A percentile compares a stretch with the other conserved stretches of the same genome.
Evolutionary conservation across 139 green algal species (phyloP).

Genomic region (Chlamydomonas sp.): DNA sequence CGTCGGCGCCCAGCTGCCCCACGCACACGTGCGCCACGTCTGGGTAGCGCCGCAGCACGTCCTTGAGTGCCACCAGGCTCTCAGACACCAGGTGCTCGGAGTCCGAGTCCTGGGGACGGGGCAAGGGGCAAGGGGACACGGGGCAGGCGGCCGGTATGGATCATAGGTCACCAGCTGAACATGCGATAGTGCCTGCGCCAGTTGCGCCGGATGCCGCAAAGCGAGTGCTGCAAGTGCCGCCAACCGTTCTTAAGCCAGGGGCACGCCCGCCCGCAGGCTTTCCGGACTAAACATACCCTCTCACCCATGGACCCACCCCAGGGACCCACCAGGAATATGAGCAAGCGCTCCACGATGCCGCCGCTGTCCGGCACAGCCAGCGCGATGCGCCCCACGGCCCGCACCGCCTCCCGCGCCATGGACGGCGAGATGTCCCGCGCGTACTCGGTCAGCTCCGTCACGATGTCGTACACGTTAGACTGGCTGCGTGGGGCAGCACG

Average conservation of each 20-base stretch:
- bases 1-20: background rate
- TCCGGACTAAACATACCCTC: too few relatives aligned
- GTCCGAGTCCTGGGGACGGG: too few relatives aligned
- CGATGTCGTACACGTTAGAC: constrained; percentile 94
- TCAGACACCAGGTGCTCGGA: too few relatives aligned
- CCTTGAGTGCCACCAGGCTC: constrained; percentile 37
- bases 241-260: too few relatives aligned
- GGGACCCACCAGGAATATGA: constrained; percentile 86
- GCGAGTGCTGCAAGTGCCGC: too few relatives aligned
- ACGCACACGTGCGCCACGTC: constrained; percentile 69
- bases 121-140: too few relatives aligned
- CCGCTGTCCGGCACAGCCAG: constrained; percentile 80
- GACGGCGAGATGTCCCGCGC: constrained; percentile 74
- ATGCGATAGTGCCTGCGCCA: too few relatives aligned
- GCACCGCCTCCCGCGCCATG: constrained; percentile 80
- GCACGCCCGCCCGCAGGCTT: too few relatives aligned
- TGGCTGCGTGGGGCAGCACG: constrained; percentile 36
- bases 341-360: constrained; percentile 92
- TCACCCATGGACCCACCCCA: too few relatives aligned
- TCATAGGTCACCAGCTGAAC: too few relatives aligned
- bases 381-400: constrained; percentile 49
- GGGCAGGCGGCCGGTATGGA: too few relatives aligned
- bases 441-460: constrained; percentile 88
- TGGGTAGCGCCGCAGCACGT: constrained; percentile 86
- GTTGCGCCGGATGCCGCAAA: too few relatives aligned